Evolutionary conservation across 177 flowering plant species (phyloP), one percentile per base, ranked within the genome.

Genomic region (Tripterygium wilfordii): DNA sequence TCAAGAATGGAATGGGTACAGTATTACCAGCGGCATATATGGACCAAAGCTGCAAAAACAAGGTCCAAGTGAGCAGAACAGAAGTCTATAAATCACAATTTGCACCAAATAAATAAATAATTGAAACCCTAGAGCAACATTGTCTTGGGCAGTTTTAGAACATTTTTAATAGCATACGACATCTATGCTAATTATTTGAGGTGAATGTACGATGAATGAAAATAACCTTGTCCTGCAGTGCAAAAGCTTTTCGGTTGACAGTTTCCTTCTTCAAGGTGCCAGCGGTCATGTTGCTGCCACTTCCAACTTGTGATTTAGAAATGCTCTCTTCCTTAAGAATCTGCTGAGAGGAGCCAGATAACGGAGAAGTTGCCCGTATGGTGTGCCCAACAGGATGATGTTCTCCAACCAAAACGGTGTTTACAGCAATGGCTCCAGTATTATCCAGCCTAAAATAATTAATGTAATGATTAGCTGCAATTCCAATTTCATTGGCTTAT

Each of bases 11-110:
- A 52, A 94, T 85, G 5, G 99, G 99, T 9, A 94, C 95, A 22
- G 99, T 89, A 58, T 94, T 94, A 30, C 99, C 97, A 58, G 97
- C 99, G 14, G 96, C 80, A 60, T 94, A 94, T 57, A 90, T 94
- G 42, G 99, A 90, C 90, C 89, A 77, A 29, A 94, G 87, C 99
- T 94, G 71, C 76, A 76, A 53, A 1, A 28, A 36, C 23, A 51
- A 38, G 15, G 30, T 12, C 12, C 33, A 30, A 6, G 33, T 30
- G 33, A 6, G 12, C n/a, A 30, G 33, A 7, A 30, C 33, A 6
- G 12, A 30, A 6, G 33, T 12, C 7, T 30, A 7, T 30, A 12
- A 30, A 12, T 6, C 33, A 7, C 33, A 30, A 30, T 30, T 12
- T 30, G 8, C 33, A 30, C 7, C 33, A 6, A 12, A 6, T 7